Percentiles rank a stretch among this genome's conserved stretches.
Evolutionary conservation across 2,329 filamentous ascomycete genomes (phyloP).

Genomic region (Sporothrix brunneoviolacea): DNA sequence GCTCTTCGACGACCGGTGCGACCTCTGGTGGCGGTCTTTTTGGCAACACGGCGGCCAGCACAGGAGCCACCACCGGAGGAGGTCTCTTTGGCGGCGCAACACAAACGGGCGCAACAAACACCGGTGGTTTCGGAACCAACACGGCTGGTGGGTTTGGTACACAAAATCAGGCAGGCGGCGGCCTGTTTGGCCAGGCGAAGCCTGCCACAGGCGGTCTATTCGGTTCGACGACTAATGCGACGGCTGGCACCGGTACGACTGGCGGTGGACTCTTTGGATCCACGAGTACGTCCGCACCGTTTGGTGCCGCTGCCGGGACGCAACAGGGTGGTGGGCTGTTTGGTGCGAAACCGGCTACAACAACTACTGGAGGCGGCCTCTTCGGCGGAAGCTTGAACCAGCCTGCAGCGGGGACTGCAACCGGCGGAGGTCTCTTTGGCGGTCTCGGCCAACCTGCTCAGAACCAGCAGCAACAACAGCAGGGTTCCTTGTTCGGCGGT

Average conservation of each 20-base stretch:
- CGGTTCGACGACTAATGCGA: constrained; percentile 1
- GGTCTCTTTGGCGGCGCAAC: constrained; percentile 13
- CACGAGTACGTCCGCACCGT: constrained; percentile 2
- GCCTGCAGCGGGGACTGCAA: constrained; percentile 26
- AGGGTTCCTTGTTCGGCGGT: constrained; percentile 37
- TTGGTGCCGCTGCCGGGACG: constrained; percentile 5
- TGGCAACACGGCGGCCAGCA: constrained; percentile 31
- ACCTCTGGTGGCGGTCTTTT: constrained; percentile 35
- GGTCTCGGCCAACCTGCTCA: constrained; percentile 27
- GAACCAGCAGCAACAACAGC: constrained; percentile 30
- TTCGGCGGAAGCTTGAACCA: constrained; percentile 30
- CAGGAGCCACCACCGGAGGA: constrained; percentile 3
- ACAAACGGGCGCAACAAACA: not conserved
- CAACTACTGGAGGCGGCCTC: constrained; percentile 24
- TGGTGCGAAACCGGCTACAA: constrained; percentile 33
- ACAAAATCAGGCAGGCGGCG: constrained; percentile 20
- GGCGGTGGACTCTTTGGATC: constrained; percentile 14
- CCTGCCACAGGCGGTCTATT: constrained; percentile 24
- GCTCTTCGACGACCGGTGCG: constrained; percentile 1
- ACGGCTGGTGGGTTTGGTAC: constrained; percentile 22
- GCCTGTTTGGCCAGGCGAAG: constrained; percentile 24
- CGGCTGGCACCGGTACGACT: constrained; percentile 4
- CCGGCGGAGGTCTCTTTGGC: constrained; percentile 44
- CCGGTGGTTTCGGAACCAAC: constrained; percentile 36
- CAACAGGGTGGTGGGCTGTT: constrained; percentile 31